These are phyloP conservation scores for Inga laurina DNA, from an alignment of 306 rosid genomes.

Conservation along the genomic window DNA sequence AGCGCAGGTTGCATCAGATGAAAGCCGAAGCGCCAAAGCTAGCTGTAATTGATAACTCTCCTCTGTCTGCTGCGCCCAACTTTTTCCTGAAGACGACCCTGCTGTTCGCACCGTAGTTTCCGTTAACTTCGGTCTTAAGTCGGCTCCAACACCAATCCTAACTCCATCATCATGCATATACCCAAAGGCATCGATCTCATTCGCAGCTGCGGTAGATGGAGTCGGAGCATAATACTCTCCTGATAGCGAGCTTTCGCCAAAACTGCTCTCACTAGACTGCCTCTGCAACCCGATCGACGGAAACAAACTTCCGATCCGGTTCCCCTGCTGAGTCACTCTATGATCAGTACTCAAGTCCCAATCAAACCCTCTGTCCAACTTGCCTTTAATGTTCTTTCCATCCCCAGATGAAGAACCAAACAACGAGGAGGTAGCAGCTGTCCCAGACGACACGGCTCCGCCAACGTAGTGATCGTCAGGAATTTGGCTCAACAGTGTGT, in stretches of 20 bases:
- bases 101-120: slow-evolving; percentile 36
- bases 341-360: slow-evolving; percentile 63
- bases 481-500: slow-evolving; percentile 59
- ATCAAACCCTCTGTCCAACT: slow-evolving; percentile 56
- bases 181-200: slow-evolving; percentile 60
- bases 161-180: slow-evolving; percentile 48
- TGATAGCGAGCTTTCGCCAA: slow-evolving; percentile 79
- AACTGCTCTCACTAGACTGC: slow-evolving; percentile 89
- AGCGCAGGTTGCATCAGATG: slow-evolving; percentile 74
- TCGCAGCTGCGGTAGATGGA: slow-evolving; percentile 41
- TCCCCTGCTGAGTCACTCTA: slow-evolving; percentile 53
- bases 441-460: slow-evolving; percentile 26
- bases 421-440: slow-evolving; percentile 34
- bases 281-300: slow-evolving; percentile 67
- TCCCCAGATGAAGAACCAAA: slow-evolving; percentile 60
- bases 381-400: slow-evolving; percentile 47
- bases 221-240: slow-evolving; percentile 73
- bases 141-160: slow-evolving; percentile 32
- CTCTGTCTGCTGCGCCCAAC: slow-evolving; percentile 95
- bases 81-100: slow-evolving; percentile 56
- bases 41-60: slow-evolving; percentile 85
- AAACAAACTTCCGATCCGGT: slow-evolving; percentile 65
- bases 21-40: slow-evolving; percentile 77
- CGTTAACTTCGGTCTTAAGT: slow-evolving; percentile 39
- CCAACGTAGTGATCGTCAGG: slow-evolving; percentile 59